Percentiles rank a stretch among this genome's conserved stretches.
phyloP scores from a whole-genome alignment of 345 rosid species.

The Durio zibethinus region DNA sequence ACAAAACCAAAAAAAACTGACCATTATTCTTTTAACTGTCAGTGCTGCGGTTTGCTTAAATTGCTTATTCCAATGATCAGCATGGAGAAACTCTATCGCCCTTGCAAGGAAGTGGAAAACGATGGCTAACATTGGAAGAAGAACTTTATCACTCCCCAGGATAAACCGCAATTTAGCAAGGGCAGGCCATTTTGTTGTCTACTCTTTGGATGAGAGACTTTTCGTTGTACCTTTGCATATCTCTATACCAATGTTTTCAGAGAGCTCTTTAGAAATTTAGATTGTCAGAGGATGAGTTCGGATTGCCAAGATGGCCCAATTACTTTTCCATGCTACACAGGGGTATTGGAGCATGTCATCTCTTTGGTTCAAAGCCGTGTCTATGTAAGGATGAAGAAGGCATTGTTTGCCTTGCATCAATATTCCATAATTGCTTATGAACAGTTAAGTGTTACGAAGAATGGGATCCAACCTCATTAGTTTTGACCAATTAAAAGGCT shows the following conservation, averaged over 20 bases:
- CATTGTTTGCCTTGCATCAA: constrained; percentile 14
- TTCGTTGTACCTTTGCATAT: constrained; percentile 33
- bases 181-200: constrained; percentile 33
- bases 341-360: constrained; percentile 22
- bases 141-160: background rate
- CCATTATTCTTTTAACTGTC: background rate
- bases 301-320: constrained; percentile 37
- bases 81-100: constrained; percentile 19
- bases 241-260: constrained; percentile 25
- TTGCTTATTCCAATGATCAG: constrained; percentile 1
- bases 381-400: constrained; percentile 6
- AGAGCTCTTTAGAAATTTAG: constrained; percentile 32
- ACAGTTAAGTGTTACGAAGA: background rate
- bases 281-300: constrained; percentile 37
- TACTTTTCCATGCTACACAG: constrained; percentile 31
- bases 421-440: background rate
- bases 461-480: too few species aligned
- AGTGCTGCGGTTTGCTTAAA: background rate
- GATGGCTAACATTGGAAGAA: constrained; percentile 16
- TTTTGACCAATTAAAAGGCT: too few species aligned
- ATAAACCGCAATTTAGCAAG: background rate
- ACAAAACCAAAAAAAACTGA: background rate
- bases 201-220: constrained; percentile 27
- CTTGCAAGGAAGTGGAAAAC: constrained; percentile 24
- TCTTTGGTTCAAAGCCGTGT: constrained; percentile 3